Evolutionary conservation across 257 asterid genomes (phyloP).

Genomic region (Salvia miltiorrhiza): DNA sequence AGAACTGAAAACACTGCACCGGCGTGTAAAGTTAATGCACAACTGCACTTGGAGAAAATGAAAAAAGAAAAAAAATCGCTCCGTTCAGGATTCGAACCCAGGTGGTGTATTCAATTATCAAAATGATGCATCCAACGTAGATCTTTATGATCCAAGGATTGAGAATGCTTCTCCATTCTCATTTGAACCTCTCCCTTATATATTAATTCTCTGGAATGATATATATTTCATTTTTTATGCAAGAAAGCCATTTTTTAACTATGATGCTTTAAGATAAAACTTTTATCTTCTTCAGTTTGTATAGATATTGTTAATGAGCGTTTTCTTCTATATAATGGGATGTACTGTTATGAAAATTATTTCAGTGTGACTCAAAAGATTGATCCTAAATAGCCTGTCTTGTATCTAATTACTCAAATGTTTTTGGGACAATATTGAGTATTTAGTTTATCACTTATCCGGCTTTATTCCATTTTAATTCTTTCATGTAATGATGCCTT

Average conservation of each 20-base stretch:
- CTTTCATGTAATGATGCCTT: not conserved
- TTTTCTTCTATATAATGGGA: not conserved
- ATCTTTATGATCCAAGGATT: no score
- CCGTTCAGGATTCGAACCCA: no score
- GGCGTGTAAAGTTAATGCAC: no score
- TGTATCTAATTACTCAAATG: not conserved
- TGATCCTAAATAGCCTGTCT: not conserved
- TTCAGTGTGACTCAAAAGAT: constrained; percentile 6
- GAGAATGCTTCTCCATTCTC: no score
- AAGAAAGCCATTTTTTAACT: not conserved
- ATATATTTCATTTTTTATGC: constrained; percentile 2
- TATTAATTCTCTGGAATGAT: not conserved
- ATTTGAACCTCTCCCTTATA: no score
- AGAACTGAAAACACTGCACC: no score
- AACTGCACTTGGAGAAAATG: no score
- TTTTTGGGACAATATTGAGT: not conserved
- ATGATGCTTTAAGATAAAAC: not conserved
- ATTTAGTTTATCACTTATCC: not conserved
- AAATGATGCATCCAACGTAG: no score
- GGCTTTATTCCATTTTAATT: not conserved
- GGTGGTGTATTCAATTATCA: no score
- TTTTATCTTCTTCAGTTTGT: not conserved
- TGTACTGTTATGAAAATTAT: not conserved
- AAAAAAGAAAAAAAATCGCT: no score
- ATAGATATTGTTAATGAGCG: not conserved